Conservation (phyloP, 2,329 filamentous ascomycete species). For the Sarocladium oryzae region DNA sequence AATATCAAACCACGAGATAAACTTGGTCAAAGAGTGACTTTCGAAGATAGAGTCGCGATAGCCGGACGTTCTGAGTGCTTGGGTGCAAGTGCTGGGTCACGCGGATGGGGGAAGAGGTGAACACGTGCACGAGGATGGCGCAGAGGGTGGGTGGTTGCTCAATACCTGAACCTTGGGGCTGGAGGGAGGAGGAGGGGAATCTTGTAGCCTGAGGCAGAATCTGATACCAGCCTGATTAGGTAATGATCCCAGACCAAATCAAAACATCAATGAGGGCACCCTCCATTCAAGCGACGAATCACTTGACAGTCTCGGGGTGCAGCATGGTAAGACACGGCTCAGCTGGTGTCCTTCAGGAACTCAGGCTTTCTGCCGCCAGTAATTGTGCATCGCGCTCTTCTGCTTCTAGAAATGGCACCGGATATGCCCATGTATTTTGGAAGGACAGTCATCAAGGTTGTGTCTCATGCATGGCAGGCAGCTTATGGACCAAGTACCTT, state of each 20-base stretch:
- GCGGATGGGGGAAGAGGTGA: constrained; percentile 10
- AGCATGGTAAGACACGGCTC: not conserved
- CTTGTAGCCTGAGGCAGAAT: not conserved
- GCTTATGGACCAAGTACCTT: too few relatives aligned
- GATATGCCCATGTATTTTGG: too few relatives aligned
- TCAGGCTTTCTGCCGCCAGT: not conserved
- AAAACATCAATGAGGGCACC: not conserved
- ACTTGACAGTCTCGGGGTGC: not conserved
- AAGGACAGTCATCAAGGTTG: too few relatives aligned
- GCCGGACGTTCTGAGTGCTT: not conserved
- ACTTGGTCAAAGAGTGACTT: constrained; percentile 7
- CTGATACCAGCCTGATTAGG: not conserved
- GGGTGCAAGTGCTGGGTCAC: constrained; percentile 6
- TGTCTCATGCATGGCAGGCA: too few relatives aligned
- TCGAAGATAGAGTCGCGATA: constrained; percentile 8
- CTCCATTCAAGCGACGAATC: not conserved
- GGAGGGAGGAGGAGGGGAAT: not conserved
- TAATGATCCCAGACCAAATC: not conserved
- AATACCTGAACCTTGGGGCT: not conserved
- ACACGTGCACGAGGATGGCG: constrained; percentile 9
- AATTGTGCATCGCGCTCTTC: too few relatives aligned
- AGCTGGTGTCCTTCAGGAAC: not conserved
- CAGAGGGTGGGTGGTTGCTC: constrained; percentile 8
- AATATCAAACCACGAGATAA: not conserved
- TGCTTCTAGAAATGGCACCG: too few relatives aligned